phyloP scores from a whole-genome alignment of 495 filamentous ascomycete species.

The Trichoderma virens region DNA sequence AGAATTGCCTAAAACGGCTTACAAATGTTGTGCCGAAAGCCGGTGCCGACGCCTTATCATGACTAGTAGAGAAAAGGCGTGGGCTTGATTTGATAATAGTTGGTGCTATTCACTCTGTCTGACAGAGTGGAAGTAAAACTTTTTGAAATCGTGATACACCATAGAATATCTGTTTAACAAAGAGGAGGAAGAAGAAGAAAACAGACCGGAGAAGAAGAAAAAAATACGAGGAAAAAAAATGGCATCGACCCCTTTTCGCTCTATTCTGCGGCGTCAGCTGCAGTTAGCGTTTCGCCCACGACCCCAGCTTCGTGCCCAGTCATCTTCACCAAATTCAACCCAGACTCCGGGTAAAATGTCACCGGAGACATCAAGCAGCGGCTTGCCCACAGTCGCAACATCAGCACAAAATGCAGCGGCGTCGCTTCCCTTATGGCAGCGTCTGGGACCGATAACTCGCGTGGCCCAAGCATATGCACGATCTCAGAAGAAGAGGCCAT shows the following conservation, averaged over 20 bases:
- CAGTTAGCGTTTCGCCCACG: neutral
- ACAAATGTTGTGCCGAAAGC: neutral
- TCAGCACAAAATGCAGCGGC: slow-evolving; percentile 38
- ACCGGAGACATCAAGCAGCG: neutral
- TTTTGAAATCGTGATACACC: neutral
- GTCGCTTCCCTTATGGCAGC: slow-evolving; percentile 40
- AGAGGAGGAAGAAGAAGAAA: neutral
- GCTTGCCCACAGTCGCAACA: slow-evolving; percentile 17
- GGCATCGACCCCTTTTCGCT: neutral
- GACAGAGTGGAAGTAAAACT: neutral
- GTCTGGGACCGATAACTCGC: slow-evolving; percentile 50
- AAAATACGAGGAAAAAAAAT: neutral
- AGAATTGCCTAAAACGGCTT: slow-evolving; percentile 1
- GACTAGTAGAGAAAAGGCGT: neutral
- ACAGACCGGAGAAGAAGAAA: neutral
- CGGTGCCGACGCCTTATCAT: slow-evolving; percentile 4
- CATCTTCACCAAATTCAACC: neutral
- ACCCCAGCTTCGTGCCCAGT: neutral
- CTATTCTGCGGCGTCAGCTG: neutral
- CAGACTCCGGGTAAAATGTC: neutral
- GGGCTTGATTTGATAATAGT: neutral
- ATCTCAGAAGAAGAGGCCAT: slow-evolving; percentile 61
- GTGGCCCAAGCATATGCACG: slow-evolving; percentile 64
- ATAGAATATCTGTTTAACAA: neutral
- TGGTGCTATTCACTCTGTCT: neutral